Conservation (phyloP, 345 rosid genomes). For the Crucihimalaya himalaica region DNA sequence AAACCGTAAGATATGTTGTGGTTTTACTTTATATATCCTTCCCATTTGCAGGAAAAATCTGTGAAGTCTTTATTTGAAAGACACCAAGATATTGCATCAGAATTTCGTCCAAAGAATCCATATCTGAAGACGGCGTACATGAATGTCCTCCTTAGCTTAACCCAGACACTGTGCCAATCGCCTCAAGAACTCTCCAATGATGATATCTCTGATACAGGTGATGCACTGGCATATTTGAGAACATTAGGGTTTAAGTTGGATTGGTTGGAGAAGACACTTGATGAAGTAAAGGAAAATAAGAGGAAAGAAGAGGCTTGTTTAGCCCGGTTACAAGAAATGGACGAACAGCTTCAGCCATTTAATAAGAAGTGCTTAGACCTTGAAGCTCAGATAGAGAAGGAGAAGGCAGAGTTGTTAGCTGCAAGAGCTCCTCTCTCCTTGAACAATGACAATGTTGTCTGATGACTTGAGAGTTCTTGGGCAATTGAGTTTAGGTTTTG, state of each 20-base stretch:
- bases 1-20: no score
- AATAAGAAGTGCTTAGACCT: constrained; percentile 4
- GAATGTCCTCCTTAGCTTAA: not conserved
- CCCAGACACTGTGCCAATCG: not conserved
- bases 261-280: constrained; percentile 27
- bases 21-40: not conserved
- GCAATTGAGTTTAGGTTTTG: not conserved
- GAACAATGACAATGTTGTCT: not conserved
- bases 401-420: not conserved
- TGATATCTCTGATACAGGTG: not conserved
- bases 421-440: constrained; percentile 9
- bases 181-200: not conserved
- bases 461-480: not conserved
- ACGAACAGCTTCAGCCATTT: not conserved
- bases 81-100: not conserved
- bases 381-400: constrained; percentile 5
- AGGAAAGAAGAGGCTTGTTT: constrained; percentile 1
- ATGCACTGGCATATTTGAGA: not conserved
- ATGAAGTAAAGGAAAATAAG: not conserved
- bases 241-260: constrained; percentile 18
- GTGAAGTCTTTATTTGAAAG: not conserved
- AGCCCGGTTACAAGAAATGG: not conserved
- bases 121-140: not conserved
- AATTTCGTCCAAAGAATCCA: not conserved
- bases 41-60: not conserved